Evolutionary conservation across 352 stramenopile species (phyloP).

Genomic region (Globisporangium emineosum): DNA sequence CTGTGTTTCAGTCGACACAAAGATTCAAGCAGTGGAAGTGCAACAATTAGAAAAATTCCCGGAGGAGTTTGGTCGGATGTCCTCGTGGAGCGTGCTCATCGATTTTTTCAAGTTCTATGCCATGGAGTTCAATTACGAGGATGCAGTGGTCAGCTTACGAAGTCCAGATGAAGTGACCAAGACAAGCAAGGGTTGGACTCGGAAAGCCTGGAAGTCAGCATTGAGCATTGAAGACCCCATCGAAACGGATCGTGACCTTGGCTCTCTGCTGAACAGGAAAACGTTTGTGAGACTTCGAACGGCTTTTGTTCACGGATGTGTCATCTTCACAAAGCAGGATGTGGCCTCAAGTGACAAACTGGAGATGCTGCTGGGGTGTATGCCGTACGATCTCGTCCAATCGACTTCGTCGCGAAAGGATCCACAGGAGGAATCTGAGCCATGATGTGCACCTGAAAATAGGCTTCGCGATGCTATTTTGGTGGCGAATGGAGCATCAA

Average conservation of each 20-base stretch:
- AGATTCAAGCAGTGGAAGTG: slow-evolving; percentile 10
- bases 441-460: slow-evolving; percentile 9
- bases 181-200: slow-evolving; percentile 43
- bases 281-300: slow-evolving; percentile 46
- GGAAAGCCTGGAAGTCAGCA: slow-evolving; percentile 31
- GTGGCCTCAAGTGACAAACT: not conserved
- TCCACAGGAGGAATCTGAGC: slow-evolving; percentile 3
- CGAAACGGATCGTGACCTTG: slow-evolving; percentile 64
- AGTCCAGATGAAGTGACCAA: slow-evolving; percentile 29
- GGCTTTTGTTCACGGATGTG: slow-evolving; percentile 46
- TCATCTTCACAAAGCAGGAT: slow-evolving; percentile 24
- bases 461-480: slow-evolving; percentile 8
- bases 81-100: slow-evolving; percentile 36
- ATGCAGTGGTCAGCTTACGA: slow-evolving; percentile 61
- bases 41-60: not conserved
- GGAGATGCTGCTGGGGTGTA: slow-evolving; percentile 5
- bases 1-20: slow-evolving; percentile 21
- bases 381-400: slow-evolving; percentile 15
- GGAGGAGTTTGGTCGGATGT: slow-evolving; percentile 2
- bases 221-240: slow-evolving; percentile 81
- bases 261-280: slow-evolving; percentile 59
- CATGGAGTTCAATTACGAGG: slow-evolving; percentile 66
- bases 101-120: slow-evolving; percentile 79
- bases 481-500: not conserved
- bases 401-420: not conserved